Conservation (phyloP, 1,284 basidiomycete genomes). For the Mycena citricolor region DNA sequence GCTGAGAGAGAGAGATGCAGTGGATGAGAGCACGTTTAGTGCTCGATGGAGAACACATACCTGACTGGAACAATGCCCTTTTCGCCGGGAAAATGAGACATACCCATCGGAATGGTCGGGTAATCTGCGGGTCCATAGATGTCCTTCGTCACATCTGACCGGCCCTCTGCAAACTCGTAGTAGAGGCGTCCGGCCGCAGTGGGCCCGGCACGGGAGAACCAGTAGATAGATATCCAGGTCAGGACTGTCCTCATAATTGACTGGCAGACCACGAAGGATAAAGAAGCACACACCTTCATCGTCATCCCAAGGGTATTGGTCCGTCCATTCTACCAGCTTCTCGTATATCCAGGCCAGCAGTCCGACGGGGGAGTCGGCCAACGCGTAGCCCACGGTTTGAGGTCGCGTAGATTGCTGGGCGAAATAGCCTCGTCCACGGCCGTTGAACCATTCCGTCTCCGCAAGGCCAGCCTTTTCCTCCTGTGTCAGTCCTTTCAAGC, state of each 20-base stretch:
- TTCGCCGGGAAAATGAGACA: slow-evolving; percentile 52
- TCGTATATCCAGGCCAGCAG: slow-evolving; percentile 61
- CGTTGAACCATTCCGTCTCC: slow-evolving; percentile 15
- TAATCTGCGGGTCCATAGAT: slow-evolving; percentile 2
- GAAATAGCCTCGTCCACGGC: slow-evolving; percentile 41
- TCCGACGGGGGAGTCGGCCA: slow-evolving; percentile 54
- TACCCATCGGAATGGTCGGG: slow-evolving; percentile 43
- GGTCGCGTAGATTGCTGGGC: slow-evolving; percentile 48
- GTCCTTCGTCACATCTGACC: slow-evolving; percentile 2
- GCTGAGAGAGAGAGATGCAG: not conserved
- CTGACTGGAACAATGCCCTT: slow-evolving; percentile 35
- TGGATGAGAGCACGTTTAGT: too few species aligned
- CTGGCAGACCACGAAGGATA: slow-evolving; percentile 48
- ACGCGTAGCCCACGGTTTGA: slow-evolving; percentile 52
- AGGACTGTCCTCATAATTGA: slow-evolving; percentile 40
- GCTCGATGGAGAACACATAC: slow-evolving; percentile 27
- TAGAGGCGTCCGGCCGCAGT: slow-evolving; percentile 56
- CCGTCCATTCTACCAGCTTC: slow-evolving; percentile 50
- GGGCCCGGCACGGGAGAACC: slow-evolving; percentile 57
- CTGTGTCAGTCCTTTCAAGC: slow-evolving; percentile 18
- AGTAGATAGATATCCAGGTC: slow-evolving; percentile 59
- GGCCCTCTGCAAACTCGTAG: slow-evolving; percentile 40
- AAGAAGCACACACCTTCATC: slow-evolving; percentile 48
- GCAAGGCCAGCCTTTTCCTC: slow-evolving; percentile 20
- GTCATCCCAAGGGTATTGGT: slow-evolving; percentile 49